Percentiles rank a stretch among this genome's conserved stretches.
Evolutionary conservation across 805 yeast genomes (phyloP).

Genomic region (Ogataea sp.): DNA sequence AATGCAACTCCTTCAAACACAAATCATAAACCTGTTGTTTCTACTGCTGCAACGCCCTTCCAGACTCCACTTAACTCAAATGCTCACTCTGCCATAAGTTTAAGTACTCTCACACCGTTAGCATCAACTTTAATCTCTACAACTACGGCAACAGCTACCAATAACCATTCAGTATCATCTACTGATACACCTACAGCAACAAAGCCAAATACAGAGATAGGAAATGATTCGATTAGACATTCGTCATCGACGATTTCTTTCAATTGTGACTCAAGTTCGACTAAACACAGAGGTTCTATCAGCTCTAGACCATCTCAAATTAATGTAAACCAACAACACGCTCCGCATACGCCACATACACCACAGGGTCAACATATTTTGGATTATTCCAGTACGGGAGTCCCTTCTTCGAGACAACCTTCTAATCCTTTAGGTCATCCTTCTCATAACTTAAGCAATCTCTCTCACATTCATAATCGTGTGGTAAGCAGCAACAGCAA

Average conservation of each 20-base stretch:
- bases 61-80: neutral
- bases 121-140: neutral
- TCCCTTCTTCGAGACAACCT: slow-evolving; percentile 21
- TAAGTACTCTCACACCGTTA: neutral
- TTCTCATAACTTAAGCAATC: neutral
- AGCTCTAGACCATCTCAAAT: slow-evolving; percentile 42
- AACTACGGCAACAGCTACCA: neutral
- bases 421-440: slow-evolving; percentile 10
- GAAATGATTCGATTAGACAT: slow-evolving; percentile 11
- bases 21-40: neutral
- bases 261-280: slow-evolving; percentile 33
- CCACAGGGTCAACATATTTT: slow-evolving; percentile 1
- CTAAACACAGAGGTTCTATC: slow-evolving; percentile 51
- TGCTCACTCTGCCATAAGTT: neutral
- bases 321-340: slow-evolving; percentile 15
- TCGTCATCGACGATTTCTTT: slow-evolving; percentile 32
- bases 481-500: no score
- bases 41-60: neutral
- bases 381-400: slow-evolving; percentile 17
- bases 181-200: neutral
- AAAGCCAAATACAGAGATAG: neutral
- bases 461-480: no score
- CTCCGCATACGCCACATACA: neutral
- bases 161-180: no score
- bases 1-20: no score